These are phyloP conservation scores for Puya raimondii DNA, from an alignment of 176 grass and related monocot species.

Conservation along the genomic window DNA sequence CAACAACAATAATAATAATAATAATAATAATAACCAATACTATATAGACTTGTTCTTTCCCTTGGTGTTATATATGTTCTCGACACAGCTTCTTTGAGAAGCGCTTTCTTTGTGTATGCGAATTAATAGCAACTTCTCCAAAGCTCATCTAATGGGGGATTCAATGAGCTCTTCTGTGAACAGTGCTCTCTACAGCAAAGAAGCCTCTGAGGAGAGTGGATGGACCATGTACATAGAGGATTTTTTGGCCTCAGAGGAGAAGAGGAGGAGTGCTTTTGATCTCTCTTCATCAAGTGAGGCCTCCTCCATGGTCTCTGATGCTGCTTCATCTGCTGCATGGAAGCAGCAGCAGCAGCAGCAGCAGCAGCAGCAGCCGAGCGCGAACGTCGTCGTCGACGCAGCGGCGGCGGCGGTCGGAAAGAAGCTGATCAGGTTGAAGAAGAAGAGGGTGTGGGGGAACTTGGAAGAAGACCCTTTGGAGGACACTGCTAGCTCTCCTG, in stretches of 20 bases:
- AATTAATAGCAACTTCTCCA: not conserved
- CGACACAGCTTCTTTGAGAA: not conserved
- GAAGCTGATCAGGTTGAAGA: slow-evolving; percentile 21
- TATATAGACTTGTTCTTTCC: not conserved
- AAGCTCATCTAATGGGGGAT: slow-evolving; percentile 22
- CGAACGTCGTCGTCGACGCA: not conserved
- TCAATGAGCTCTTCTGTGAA: slow-evolving; percentile 26
- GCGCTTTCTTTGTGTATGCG: not conserved
- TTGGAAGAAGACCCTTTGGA: slow-evolving; percentile 50
- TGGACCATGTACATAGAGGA: slow-evolving; percentile 69
- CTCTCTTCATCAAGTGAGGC: not conserved
- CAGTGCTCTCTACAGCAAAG: not conserved
- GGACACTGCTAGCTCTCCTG: slow-evolving; percentile 62
- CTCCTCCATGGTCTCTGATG: slow-evolving; percentile 26
- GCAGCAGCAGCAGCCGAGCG: too few relatives aligned
- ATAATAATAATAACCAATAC: not conserved
- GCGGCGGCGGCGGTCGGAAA: slow-evolving; percentile 5
- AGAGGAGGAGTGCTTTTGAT: not conserved
- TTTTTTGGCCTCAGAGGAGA: slow-evolving; percentile 18
- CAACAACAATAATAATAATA: too few relatives aligned
- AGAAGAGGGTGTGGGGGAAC: slow-evolving; percentile 1
- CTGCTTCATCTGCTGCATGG: slow-evolving; percentile 17
- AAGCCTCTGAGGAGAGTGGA: slow-evolving; percentile 44
- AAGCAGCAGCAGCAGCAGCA: not conserved
- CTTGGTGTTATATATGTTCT: not conserved